Evolutionary conservation across 2,329 filamentous ascomycete species (phyloP), one percentile per base, ranked within the genome.

Genomic region (Paecilomyces sp.): DNA sequence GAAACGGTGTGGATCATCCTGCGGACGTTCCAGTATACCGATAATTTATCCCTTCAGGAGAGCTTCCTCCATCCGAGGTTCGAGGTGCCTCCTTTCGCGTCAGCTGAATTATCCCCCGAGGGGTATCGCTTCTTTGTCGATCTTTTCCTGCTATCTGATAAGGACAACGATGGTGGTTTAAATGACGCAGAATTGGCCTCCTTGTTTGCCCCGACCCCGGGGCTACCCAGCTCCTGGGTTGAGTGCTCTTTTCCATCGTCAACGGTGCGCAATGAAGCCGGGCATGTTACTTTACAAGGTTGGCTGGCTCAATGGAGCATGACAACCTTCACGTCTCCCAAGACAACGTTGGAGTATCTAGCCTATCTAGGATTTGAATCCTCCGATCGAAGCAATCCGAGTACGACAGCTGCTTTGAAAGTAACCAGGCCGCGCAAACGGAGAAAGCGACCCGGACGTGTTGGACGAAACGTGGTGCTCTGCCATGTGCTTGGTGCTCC

Each of bases 221-320:
- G 94, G 0, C 78, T 96, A 13, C 94, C 94, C 0, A 77, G 84
- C 2, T 93, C 90, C 0, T 99, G 94, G 94, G 80, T 86, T 0
- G 92, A 97, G 64, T 89, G 89, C 1, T 90, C 86, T 0, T 99
- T 99, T 69, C 94, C 94, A 1, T 92, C 90, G 0, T 96, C 91
- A 25, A 97, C 94, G 0, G 93, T 97, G 18, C 88, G 91, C 51
- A 97, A 97, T 70, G 94, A 99, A 75, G 91, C 91, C 8, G 94
- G 94, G 0, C 86, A 97, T 72, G 92, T 99, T 62, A 99, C 94
- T 1, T 81, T 99, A 3, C 94, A 99, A 74, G 94, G 94, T 1
- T 99, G 94, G 94, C 84, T 99, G 41, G 94, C 94, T 3, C 94
- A 99, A 69, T 99, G 94, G 94, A 97, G 92, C 72, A 99, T 99